Conservation (phyloP, 2,329 filamentous ascomycete genomes). For the Amesomyces nigricolor region DNA sequence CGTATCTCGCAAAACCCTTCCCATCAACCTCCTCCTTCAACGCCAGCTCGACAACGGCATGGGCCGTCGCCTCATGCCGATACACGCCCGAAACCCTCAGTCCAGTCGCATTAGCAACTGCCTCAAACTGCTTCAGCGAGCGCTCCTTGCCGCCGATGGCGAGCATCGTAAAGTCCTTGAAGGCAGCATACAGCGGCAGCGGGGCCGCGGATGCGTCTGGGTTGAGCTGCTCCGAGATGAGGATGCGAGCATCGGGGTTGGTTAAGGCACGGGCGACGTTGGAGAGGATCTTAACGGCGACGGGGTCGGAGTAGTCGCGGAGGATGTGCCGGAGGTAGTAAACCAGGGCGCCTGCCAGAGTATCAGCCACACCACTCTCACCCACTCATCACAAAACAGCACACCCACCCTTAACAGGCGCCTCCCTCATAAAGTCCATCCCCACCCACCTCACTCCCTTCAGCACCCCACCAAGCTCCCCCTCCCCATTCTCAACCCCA, state of each 20-base stretch:
- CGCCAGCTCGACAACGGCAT: conserved; percentile 24
- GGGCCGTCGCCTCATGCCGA: conserved; percentile 18
- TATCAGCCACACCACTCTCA: no score
- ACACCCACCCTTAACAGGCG: conserved; percentile 28
- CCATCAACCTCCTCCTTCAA: conserved; percentile 2
- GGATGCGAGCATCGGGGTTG: conserved; percentile 14
- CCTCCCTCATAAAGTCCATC: conserved; percentile 28
- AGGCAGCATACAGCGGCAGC: conserved; percentile 22
- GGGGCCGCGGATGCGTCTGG: conserved; percentile 8
- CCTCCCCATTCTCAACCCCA: conserved; percentile 1
- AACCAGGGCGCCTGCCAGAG: conserved; percentile 26
- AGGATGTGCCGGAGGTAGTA: conserved; percentile 33
- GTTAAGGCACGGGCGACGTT: conserved; percentile 20
- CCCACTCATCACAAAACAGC: no score
- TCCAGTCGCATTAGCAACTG: conserved; percentile 20
- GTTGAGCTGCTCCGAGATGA: conserved; percentile 26
- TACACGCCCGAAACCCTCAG: conserved; percentile 20
- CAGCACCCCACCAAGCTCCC: conserved; percentile 18
- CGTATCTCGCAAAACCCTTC: no score
- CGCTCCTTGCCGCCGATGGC: conserved; percentile 27
- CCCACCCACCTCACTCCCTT: conserved; percentile 25
- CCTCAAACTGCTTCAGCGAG: conserved; percentile 19
- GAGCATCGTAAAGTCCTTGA: conserved; percentile 27
- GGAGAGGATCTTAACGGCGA: conserved; percentile 18
- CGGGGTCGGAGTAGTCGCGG: conserved; percentile 31